Conservation (phyloP, 768 basidiomycete species). For the Boletus pseudopeckii region DNA sequence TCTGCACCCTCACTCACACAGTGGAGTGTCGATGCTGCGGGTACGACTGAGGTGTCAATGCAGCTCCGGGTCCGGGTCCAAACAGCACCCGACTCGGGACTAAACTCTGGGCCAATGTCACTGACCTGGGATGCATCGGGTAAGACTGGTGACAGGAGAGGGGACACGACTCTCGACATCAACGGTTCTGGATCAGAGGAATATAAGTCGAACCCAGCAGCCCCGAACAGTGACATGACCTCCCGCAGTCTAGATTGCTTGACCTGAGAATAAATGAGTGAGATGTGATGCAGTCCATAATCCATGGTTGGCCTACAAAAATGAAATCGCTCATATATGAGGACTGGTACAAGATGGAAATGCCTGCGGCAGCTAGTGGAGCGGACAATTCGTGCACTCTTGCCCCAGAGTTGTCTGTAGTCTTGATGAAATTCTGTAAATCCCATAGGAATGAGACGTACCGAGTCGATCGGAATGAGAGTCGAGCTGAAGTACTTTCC, state of each 20-base stretch:
- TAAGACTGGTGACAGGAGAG: constrained; percentile 32
- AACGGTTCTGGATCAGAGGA: constrained; percentile 41
- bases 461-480: constrained; percentile 71
- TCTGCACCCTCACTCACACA: constrained; percentile 1
- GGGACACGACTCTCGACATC: constrained; percentile 29
- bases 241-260: constrained; percentile 63
- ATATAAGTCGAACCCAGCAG: constrained; percentile 66
- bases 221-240: constrained; percentile 55
- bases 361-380: constrained; percentile 70
- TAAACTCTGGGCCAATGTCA: constrained; percentile 30
- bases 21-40: constrained; percentile 7
- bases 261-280: constrained; percentile 41
- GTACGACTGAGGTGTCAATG: constrained; percentile 31
- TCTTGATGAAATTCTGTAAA: constrained; percentile 3
- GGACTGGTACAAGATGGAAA: constrained; percentile 79
- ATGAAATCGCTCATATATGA: constrained; percentile 84
- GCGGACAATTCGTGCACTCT: constrained; percentile 75
- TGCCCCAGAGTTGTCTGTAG: constrained; percentile 62
- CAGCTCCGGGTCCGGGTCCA: constrained; percentile 47
- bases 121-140: constrained; percentile 29
- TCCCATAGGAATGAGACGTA: constrained; percentile 28
- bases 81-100: constrained; percentile 39
- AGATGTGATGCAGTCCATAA: background rate
- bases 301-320: constrained; percentile 48
- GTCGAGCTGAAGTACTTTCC: constrained; percentile 80